A percentile compares a stretch with the other conserved stretches of the same genome.
Conservation (phyloP, 2,329 filamentous ascomycete genomes). For the Dendryphion nanum region DNA sequence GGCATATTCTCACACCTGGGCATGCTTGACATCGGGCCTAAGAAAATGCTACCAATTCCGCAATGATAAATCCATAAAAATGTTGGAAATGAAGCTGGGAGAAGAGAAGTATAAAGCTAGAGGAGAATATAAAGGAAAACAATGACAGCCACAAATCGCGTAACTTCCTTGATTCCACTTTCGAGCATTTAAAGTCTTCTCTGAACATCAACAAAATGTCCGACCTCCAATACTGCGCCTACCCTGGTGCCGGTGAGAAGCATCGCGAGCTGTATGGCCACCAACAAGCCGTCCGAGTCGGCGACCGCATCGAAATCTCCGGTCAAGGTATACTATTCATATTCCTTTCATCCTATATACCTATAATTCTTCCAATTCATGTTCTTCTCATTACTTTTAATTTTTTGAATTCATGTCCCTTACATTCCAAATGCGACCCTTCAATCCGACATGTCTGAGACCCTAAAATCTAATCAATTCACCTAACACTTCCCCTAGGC, state of each 20-base stretch:
- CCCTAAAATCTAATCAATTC: too few relatives aligned
- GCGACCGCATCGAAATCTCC: constrained; percentile 26
- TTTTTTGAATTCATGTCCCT: too few relatives aligned
- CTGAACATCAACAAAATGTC: constrained; percentile 5
- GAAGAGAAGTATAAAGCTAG: too few relatives aligned
- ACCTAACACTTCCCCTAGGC: constrained; percentile 11
- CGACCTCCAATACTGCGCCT: constrained; percentile 34
- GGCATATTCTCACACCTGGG: too few relatives aligned
- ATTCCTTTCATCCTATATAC: not conserved
- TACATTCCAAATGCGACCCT: too few relatives aligned
- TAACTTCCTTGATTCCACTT: constrained; percentile 1
- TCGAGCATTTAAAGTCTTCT: not conserved
- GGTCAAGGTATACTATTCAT: constrained; percentile 38
- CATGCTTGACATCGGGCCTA: too few relatives aligned
- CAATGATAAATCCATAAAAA: too few relatives aligned
- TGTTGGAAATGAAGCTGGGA: too few relatives aligned
- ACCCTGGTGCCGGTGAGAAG: constrained; percentile 37
- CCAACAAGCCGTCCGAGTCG: constrained; percentile 31
- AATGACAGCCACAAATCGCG: too few relatives aligned
- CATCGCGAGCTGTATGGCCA: constrained; percentile 30
- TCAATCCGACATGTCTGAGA: too few relatives aligned
- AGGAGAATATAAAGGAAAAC: too few relatives aligned
- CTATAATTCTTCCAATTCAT: not conserved
- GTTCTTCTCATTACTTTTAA: not conserved
- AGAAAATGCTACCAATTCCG: too few relatives aligned